Evolutionary conservation across 1,139 yeast genomes (phyloP).

Genomic region (Suhomyces terraborum): DNA sequence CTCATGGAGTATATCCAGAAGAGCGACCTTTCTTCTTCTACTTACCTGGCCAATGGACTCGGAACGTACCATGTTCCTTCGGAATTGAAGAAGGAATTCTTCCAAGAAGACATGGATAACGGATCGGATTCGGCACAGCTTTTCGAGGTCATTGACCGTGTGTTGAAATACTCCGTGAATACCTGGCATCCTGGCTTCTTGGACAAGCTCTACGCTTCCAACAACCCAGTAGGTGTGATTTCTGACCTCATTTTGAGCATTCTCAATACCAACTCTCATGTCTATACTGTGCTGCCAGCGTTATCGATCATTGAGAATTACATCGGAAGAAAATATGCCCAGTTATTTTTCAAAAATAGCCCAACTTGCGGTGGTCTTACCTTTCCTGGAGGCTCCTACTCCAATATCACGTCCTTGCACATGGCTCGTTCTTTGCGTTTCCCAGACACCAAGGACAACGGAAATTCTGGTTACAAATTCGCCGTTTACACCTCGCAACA

Average conservation of each 20-base stretch:
- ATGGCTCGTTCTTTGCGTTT: conserved; percentile 67
- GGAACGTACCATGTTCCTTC: conserved; percentile 44
- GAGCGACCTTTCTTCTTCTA: conserved; percentile 34
- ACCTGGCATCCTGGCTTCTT: conserved; percentile 89
- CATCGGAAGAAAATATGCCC: conserved; percentile 69
- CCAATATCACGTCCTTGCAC: conserved; percentile 78
- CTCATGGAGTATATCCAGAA: conserved; percentile 38
- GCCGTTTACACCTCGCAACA: conserved; percentile 74
- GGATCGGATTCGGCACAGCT: conserved; percentile 13
- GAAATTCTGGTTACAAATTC: conserved; percentile 57
- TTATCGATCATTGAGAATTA: conserved; percentile 73
- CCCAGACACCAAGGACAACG: conserved; percentile 70
- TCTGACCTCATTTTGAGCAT: conserved; percentile 70
- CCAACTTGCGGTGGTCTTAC: conserved; percentile 77
- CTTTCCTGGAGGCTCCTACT: conserved; percentile 87
- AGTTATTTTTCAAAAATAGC: conserved; percentile 52
- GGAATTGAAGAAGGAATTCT: conserved; percentile 31
- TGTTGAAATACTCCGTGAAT: conserved; percentile 69
- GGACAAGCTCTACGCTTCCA: conserved; percentile 82
- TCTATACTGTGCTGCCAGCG: conserved; percentile 83
- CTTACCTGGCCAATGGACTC: conserved; percentile 33
- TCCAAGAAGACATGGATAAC: conserved; percentile 11
- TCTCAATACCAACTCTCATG: conserved; percentile 83
- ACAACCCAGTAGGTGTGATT: conserved; percentile 81
- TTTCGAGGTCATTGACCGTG: conserved; percentile 53